Evolutionary conservation across 108 stramenopile genomes (phyloP).

Genomic region (Mayamaea pseudoterrestris): DNA sequence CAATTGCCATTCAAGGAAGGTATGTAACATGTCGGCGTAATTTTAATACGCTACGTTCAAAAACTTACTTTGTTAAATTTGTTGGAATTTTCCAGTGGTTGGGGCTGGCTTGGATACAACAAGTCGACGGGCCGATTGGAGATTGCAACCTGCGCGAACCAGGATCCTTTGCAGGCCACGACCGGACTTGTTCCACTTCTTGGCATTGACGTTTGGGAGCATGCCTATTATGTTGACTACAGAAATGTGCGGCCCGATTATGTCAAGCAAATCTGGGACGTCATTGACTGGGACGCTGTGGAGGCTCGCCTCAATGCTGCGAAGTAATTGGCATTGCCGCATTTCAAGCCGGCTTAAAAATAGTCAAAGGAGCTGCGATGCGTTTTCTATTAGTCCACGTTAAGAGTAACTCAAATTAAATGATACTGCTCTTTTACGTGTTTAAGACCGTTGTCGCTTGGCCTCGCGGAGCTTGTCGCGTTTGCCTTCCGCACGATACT

Average conservation of each 20-base stretch:
- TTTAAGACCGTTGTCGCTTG: too few species aligned
- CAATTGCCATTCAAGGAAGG: slow-evolving; percentile 93
- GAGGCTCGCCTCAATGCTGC: slow-evolving; percentile 65
- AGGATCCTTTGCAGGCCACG: slow-evolving; percentile 95
- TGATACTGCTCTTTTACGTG: too few species aligned
- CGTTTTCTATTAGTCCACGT: too few species aligned
- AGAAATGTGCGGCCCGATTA: slow-evolving; percentile 97
- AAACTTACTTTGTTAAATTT: too few species aligned
- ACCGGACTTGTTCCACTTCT: slow-evolving; percentile 95
- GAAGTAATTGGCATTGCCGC: slow-evolving; percentile 21
- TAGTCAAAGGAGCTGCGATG: too few species aligned
- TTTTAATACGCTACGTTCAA: too few species aligned
- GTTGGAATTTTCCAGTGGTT: too few species aligned
- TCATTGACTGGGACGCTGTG: slow-evolving; percentile 77
- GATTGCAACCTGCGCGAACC: slow-evolving; percentile 83
- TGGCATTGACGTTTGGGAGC: slow-evolving; percentile 98
- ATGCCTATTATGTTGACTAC: slow-evolving; percentile 87
- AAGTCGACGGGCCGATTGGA: slow-evolving; percentile 35
- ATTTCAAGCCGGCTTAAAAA: too few species aligned
- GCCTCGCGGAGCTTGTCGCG: slow-evolving; percentile 48
- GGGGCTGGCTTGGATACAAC: slow-evolving; percentile 98
- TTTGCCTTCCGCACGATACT: slow-evolving; percentile 74
- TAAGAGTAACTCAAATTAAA: too few species aligned
- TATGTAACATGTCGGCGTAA: too few species aligned
- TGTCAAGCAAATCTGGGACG: slow-evolving; percentile 89